phyloP scores from a whole-genome alignment of 1,284 basidiomycete species.

The Inonotus obliquus region DNA sequence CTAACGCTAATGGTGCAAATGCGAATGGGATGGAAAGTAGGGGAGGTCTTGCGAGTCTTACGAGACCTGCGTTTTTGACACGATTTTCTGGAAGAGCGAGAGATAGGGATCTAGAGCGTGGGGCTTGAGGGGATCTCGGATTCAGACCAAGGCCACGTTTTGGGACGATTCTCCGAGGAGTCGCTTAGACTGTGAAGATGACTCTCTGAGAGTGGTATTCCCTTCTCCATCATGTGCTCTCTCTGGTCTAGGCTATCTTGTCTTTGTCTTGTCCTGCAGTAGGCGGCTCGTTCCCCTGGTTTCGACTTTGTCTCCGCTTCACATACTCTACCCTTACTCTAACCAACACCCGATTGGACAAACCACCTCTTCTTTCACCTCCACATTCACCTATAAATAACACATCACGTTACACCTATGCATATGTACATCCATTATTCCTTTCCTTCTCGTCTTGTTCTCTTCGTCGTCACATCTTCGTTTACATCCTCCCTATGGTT shows the following conservation, averaged over 20 bases:
- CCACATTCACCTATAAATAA: background rate
- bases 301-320: no score
- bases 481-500: background rate
- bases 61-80: conserved; percentile 6
- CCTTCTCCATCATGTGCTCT: no score
- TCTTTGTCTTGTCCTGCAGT: no score
- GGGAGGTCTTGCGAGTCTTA: conserved; percentile 5
- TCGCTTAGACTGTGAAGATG: no score
- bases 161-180: background rate
- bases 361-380: background rate
- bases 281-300: no score
- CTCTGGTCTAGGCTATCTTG: no score
- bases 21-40: background rate
- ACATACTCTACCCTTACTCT: no score
- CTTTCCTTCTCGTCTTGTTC: background rate
- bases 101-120: conserved; percentile 1
- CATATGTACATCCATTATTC: background rate
- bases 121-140: background rate
- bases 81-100: background rate
- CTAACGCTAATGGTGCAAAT: background rate
- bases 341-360: no score
- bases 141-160: background rate
- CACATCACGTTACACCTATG: background rate
- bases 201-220: no score
- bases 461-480: background rate